Conservation (phyloP, 1,284 basidiomycete genomes). For the Papiliotrema terrestris region DNA sequence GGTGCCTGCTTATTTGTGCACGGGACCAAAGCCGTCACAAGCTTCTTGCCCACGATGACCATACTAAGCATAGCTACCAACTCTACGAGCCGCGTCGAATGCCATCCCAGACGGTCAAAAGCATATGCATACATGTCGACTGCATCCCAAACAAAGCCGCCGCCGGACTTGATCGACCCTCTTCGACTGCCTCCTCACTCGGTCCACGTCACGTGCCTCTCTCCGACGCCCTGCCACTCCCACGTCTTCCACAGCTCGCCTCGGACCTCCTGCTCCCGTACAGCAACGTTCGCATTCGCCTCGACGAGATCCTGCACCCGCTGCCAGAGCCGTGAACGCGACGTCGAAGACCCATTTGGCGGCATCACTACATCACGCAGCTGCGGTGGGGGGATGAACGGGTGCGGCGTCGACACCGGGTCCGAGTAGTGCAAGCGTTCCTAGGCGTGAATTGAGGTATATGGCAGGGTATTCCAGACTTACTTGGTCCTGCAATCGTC, state of each 20-base stretch:
- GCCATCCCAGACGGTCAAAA: neutral
- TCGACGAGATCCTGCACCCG: conserved; percentile 85
- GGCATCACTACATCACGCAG: conserved; percentile 85
- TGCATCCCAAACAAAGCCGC: neutral
- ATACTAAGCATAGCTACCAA: no score
- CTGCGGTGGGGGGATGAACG: conserved; percentile 83
- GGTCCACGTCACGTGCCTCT: conserved; percentile 28
- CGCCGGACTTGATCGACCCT: neutral
- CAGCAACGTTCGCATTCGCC: conserved; percentile 88
- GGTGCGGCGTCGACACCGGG: conserved; percentile 69
- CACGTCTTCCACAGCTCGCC: conserved; percentile 63
- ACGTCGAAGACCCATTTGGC: conserved; percentile 68
- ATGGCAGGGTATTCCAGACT: conserved; percentile 6
- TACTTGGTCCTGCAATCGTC: conserved; percentile 72
- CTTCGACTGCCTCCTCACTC: neutral
- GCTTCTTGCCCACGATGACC: no score
- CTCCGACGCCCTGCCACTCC: conserved; percentile 51
- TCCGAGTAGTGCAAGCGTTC: conserved; percentile 81
- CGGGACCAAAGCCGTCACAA: no score
- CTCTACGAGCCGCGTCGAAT: no score
- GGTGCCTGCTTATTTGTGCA: no score
- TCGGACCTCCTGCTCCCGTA: conserved; percentile 77
- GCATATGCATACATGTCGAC: neutral
- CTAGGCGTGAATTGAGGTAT: conserved; percentile 23
- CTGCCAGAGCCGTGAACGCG: conserved; percentile 74